These are phyloP conservation scores for Tolypocladium tropicale DNA, from an alignment of 2,329 filamentous ascomycete species.

Conservation along the genomic window DNA sequence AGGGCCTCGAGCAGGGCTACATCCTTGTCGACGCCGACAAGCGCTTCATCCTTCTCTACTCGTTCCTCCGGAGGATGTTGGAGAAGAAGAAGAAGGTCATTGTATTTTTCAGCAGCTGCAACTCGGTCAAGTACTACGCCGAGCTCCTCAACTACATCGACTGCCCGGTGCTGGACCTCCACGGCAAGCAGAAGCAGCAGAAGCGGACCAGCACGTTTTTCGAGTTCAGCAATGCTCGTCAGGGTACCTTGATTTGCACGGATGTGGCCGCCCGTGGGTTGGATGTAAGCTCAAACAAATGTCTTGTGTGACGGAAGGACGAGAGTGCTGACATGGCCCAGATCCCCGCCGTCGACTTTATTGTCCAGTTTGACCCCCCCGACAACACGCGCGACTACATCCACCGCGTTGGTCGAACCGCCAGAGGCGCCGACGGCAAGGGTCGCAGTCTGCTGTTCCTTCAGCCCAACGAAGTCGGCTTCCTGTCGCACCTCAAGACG, in stretches of 20 bases:
- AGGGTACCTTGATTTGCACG: slow-evolving; percentile 87
- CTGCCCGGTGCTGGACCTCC: slow-evolving; percentile 73
- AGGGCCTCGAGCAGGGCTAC: slow-evolving; percentile 91
- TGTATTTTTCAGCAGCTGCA: slow-evolving; percentile 89
- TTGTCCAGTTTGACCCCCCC: slow-evolving; percentile 89
- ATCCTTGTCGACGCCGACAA: slow-evolving; percentile 89
- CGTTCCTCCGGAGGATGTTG: slow-evolving; percentile 68
- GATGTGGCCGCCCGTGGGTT: slow-evolving; percentile 92
- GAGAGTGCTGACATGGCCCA: slow-evolving; percentile 16
- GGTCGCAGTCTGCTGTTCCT: slow-evolving; percentile 89
- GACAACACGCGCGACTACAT: slow-evolving; percentile 89
- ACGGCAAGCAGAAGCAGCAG: slow-evolving; percentile 97
- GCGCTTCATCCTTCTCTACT: slow-evolving; percentile 87
- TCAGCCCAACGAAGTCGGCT: slow-evolving; percentile 84
- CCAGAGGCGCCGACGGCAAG: slow-evolving; percentile 71
- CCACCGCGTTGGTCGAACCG: slow-evolving; percentile 91
- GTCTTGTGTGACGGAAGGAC: neutral
- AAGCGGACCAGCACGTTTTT: slow-evolving; percentile 99
- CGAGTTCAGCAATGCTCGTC: slow-evolving; percentile 70
- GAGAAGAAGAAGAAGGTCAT: slow-evolving; percentile 96
- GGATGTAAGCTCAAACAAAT: slow-evolving; percentile 47
- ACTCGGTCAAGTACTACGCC: slow-evolving; percentile 90
- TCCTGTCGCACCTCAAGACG: slow-evolving; percentile 82
- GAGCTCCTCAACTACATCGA: slow-evolving; percentile 98
- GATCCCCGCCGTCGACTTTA: slow-evolving; percentile 94